Base-by-base conservation (phyloP, 192 early-diverging fungal genomes). In the Gryganskiella cystojenkinii region DNA sequence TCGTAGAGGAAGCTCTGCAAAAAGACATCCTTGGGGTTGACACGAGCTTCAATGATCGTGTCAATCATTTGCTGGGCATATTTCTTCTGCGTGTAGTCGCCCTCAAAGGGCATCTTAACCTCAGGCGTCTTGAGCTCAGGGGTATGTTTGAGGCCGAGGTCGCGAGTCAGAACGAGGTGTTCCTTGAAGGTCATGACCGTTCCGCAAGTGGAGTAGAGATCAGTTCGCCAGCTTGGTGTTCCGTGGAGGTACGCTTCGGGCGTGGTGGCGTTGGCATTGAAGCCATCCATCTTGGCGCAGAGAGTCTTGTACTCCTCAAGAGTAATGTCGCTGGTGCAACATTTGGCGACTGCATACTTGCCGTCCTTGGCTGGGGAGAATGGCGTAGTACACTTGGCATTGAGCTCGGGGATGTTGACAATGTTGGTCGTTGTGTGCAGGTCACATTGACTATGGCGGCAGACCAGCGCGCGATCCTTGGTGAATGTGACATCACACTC, bases 341-440 rank as follows among this genome's bases (percentile, higher is more conserved):
- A 50, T 50, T 50, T 50, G 47, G 47, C 47, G 47, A 50, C 47
- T 25, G 47, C 47, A 50, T n/a, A 25, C 47, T 50, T 50, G 47
- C 47, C 47, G 47, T 22, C 47, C 47, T 50, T 50, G 47, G 47
- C 47, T 50, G 47, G 47, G n/a, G 47, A 50, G 47, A 50, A 50
- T 50, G 47, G 47, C 47, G 47, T 50, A 50, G 47, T 50, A 50
- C 47, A 50, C 47, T 50, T 50, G 47, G 47, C 47, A 50, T 50
- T 50, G 47, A 50, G 47, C 47, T 50, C 47, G 47, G 47, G 47
- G 47, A 50, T 50, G 20, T 50, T 50, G 47, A 50, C 47, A 50
- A 50, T 50, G 47, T 50, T 50, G 47, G 47, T 50, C 20, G 47
- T 50, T 50, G 47, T 50, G 47, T 50, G 47, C 47, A 50, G 47